Percentiles rank a stretch among this genome's conserved stretches.
Evolutionary conservation across 371 early-diverging fungal genomes (phyloP).

Genomic region (Rhizomucor pusillus): DNA sequence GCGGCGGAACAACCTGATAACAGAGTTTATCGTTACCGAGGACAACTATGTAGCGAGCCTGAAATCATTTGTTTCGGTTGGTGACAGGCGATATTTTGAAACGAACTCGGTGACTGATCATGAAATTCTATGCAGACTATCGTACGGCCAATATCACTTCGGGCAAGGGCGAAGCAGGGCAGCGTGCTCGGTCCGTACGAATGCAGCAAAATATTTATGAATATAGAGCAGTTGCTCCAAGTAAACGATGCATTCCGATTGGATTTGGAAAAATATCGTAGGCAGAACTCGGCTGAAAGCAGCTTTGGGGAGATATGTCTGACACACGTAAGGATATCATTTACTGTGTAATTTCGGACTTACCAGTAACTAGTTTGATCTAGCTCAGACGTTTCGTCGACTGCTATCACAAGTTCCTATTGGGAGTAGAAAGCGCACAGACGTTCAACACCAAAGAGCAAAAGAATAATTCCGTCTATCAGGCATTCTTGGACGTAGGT

Average conservation of each 20-base stretch:
- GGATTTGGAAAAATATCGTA: conserved; percentile 16
- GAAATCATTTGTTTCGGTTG: conserved; percentile 9
- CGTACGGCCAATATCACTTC: conserved; percentile 25
- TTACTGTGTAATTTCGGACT: background rate
- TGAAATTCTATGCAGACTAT: conserved; percentile 20
- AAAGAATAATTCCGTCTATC: conserved; percentile 34
- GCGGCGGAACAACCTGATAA: conserved; percentile 25
- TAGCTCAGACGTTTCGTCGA: conserved; percentile 22
- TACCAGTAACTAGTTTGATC: conserved; percentile 11
- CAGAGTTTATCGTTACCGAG: conserved; percentile 40
- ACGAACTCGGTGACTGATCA: conserved; percentile 1
- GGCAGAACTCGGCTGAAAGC: background rate
- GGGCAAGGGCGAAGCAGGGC: conserved; percentile 9
- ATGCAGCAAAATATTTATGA: conserved; percentile 44
- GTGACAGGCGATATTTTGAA: too few species aligned
- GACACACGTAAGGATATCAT: conserved; percentile 27
- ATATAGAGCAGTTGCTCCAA: conserved; percentile 37
- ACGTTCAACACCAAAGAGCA: conserved; percentile 35
- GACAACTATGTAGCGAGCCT: conserved; percentile 40
- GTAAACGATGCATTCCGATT: conserved; percentile 29
- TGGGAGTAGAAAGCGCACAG: conserved; percentile 42
- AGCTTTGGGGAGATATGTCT: conserved; percentile 38
- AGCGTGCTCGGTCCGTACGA: conserved; percentile 34
- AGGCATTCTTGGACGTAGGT: conserved; percentile 21
- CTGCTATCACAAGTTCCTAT: conserved; percentile 39